These are phyloP conservation scores for Hypoxylon sp. DNA, from an alignment of 2,329 filamentous ascomycete species.

Conservation along the genomic window DNA sequence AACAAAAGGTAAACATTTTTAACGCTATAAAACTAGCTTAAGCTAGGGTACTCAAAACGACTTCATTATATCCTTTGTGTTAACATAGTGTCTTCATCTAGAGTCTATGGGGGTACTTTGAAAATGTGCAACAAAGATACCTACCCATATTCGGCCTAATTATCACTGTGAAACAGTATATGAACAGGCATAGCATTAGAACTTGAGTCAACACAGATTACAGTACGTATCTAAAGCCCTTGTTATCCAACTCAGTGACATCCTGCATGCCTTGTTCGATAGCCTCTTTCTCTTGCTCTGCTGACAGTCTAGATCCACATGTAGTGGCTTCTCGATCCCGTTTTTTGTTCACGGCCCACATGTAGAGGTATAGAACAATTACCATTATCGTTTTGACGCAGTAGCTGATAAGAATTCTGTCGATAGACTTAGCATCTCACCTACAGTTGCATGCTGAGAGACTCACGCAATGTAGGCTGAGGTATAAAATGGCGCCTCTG, in stretches of 20 bases:
- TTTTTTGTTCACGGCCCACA: conserved; percentile 68
- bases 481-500: conserved; percentile 65
- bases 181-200: background rate
- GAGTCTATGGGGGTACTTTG: background rate
- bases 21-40: background rate
- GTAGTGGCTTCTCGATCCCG: conserved; percentile 63
- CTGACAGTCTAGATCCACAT: conserved; percentile 44
- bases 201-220: conserved; percentile 42
- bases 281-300: conserved; percentile 64
- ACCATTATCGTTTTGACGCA: conserved; percentile 66
- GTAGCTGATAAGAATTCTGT: conserved; percentile 70
- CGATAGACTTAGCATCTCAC: conserved; percentile 3
- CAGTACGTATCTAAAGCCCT: conserved; percentile 67
- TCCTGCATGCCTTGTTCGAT: conserved; percentile 70
- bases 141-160: background rate
- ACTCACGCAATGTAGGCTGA: conserved; percentile 64
- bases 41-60: background rate
- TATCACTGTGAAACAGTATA: background rate
- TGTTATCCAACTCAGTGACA: conserved; percentile 70
- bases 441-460: background rate
- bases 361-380: conserved; percentile 67
- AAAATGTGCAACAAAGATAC: background rate
- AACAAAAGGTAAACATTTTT: no score
- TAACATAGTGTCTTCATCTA: background rate
- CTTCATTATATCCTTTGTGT: background rate